Conservation (phyloP, 139 green algal genomes). For the Picochlorum sp. region DNA sequence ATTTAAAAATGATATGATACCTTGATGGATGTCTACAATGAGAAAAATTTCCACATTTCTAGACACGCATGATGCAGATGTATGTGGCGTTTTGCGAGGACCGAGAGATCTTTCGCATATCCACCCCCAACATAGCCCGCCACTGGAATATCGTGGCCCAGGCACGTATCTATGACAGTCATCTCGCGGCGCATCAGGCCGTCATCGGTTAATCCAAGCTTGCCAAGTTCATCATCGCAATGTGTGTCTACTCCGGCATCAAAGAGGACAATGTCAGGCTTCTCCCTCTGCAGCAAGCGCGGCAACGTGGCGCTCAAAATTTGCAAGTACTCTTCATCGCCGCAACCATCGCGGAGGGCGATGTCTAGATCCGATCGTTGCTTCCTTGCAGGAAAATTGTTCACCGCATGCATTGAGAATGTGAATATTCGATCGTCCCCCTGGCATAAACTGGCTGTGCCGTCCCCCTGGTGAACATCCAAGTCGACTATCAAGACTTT, state of each 20-base stretch:
- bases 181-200: slow-evolving; percentile 64
- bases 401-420: slow-evolving; percentile 59
- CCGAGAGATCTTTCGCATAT: slow-evolving; percentile 51
- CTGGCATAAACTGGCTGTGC: slow-evolving; percentile 49
- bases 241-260: slow-evolving; percentile 80
- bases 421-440: slow-evolving; percentile 45
- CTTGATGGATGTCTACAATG: not conserved
- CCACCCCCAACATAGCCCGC: slow-evolving; percentile 69
- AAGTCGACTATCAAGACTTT: slow-evolving; percentile 78
- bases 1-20: not conserved
- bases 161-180: slow-evolving; percentile 51
- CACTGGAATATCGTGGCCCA: slow-evolving; percentile 30
- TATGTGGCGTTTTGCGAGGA: slow-evolving; percentile 58
- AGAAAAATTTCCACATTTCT: slow-evolving; percentile 48
- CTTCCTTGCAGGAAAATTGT: slow-evolving; percentile 83
- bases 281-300: slow-evolving; percentile 39
- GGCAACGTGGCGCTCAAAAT: slow-evolving; percentile 37
- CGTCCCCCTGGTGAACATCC: slow-evolving; percentile 83
- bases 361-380: slow-evolving; percentile 63
- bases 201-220: slow-evolving; percentile 48
- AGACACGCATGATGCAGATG: slow-evolving; percentile 51
- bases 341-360: slow-evolving; percentile 50
- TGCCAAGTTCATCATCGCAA: slow-evolving; percentile 57
- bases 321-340: slow-evolving; percentile 53
- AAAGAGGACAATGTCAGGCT: slow-evolving; percentile 77